Percentiles rank a stretch among this genome's conserved stretches.
Conservation (phyloP, 345 rosid species). For the Acer campestre region DNA sequence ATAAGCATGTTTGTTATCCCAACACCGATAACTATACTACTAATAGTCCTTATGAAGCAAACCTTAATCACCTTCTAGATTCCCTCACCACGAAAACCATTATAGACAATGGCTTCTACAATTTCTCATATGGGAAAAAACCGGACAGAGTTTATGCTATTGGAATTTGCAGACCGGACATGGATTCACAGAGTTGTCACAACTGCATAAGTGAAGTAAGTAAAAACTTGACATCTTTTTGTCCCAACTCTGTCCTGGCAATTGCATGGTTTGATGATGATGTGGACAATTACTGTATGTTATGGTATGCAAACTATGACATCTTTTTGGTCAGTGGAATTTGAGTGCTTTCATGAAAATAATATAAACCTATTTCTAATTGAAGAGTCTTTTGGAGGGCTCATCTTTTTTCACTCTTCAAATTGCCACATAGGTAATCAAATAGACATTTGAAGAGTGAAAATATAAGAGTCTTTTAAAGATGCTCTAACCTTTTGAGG, state of each 20-base stretch:
- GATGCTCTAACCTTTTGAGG: too few species aligned
- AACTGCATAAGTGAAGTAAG: background rate
- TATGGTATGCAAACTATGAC: background rate
- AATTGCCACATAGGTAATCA: too few species aligned
- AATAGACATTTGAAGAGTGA: too few species aligned
- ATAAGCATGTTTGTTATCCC: background rate
- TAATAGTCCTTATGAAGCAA: conserved; percentile 7
- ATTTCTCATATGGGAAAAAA: conserved; percentile 9
- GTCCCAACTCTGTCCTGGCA: background rate
- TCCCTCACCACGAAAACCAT: too few species aligned
- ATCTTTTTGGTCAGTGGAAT: too few species aligned
- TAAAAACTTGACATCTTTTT: background rate
- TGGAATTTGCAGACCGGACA: conserved; percentile 18
- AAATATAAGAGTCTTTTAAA: too few species aligned
- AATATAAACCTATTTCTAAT: too few species aligned
- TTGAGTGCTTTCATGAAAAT: too few species aligned
- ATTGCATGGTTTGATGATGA: conserved; percentile 10
- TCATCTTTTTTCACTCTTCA: too few species aligned
- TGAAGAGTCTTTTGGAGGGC: too few species aligned
- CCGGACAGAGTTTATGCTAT: background rate
- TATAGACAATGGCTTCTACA: conserved; percentile 8
- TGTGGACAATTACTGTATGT: background rate
- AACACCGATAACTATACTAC: background rate
- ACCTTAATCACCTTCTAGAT: background rate
- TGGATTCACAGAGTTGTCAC: conserved; percentile 9